These are phyloP conservation scores for Sarocladium brachiariae DNA, from an alignment of 2,329 filamentous ascomycete species.

Conservation along the genomic window DNA sequence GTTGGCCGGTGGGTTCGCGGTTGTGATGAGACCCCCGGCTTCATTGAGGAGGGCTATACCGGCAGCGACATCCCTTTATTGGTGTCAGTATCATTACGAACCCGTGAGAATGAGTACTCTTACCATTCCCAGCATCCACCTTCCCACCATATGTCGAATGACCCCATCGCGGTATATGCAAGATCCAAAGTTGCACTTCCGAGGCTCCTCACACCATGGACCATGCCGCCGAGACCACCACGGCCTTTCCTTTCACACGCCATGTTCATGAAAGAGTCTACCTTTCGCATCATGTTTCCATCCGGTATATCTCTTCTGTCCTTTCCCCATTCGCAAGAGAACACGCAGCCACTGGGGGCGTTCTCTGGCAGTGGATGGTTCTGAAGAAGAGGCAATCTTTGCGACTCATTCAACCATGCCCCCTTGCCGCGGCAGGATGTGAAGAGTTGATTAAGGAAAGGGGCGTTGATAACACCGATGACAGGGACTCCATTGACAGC, in stretches of 20 bases:
- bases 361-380: constrained; percentile 54
- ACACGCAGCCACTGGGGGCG: constrained; percentile 63
- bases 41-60: constrained; percentile 67
- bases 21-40: constrained; percentile 67
- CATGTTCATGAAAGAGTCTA: constrained; percentile 71
- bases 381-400: constrained; percentile 55
- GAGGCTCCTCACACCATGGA: constrained; percentile 66
- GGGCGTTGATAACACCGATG: constrained; percentile 67
- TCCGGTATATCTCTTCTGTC: constrained; percentile 59
- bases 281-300: constrained; percentile 64
- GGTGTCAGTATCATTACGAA: constrained; percentile 1
- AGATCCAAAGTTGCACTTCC: constrained; percentile 68
- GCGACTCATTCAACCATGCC: constrained; percentile 61
- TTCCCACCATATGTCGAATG: constrained; percentile 79
- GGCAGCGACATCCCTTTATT: constrained; percentile 62
- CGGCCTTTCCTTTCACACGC: constrained; percentile 58
- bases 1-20: constrained; percentile 62
- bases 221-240: constrained; percentile 67
- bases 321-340: constrained; percentile 76
- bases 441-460: constrained; percentile 63
- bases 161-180: constrained; percentile 68
- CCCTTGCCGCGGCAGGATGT: constrained; percentile 59
- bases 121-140: constrained; percentile 76
- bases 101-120: constrained; percentile 16
- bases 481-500: constrained; percentile 51